Conservation (phyloP, 2,329 filamentous ascomycete species). For the Aaosphaeria pasadenensis region DNA sequence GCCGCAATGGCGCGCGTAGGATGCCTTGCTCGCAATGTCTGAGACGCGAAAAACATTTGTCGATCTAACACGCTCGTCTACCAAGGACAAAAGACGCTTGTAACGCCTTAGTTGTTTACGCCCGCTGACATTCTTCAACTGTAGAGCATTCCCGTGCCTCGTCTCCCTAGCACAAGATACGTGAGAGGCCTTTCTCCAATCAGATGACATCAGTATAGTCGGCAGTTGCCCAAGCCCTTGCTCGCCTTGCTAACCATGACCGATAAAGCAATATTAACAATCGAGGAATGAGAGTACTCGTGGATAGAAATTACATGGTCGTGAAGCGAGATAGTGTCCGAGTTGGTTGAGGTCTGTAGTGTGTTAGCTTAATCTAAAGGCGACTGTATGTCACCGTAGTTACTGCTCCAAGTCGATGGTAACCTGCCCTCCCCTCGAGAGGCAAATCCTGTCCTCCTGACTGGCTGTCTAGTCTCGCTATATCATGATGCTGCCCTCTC, state of each 20-base stretch:
- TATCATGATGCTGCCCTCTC: conserved; percentile 29
- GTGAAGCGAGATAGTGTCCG: conserved; percentile 28
- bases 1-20: conserved; percentile 31
- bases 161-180: conserved; percentile 31
- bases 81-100: conserved; percentile 8
- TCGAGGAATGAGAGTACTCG: conserved; percentile 22
- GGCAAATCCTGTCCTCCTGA: conserved; percentile 25
- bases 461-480: conserved; percentile 17
- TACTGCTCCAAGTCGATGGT: conserved; percentile 29
- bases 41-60: conserved; percentile 30
- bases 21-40: conserved; percentile 21
- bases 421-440: conserved; percentile 23
- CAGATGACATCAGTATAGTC: conserved; percentile 27
- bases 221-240: conserved; percentile 35
- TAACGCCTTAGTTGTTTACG: conserved; percentile 31
- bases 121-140: conserved; percentile 35
- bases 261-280: conserved; percentile 29
- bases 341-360: conserved; percentile 19
- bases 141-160: conserved; percentile 32
- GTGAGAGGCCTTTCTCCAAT: conserved; percentile 25
- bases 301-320: conserved; percentile 27
- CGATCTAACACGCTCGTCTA: conserved; percentile 26
- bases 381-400: conserved; percentile 26
- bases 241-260: conserved; percentile 35
- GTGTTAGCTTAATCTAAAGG: conserved; percentile 33